A percentile compares a stretch with the other conserved stretches of the same genome.
These are phyloP conservation scores for Tanacetum coccineum DNA, from an alignment of 129 eudicot genomes.

Conservation along the genomic window DNA sequence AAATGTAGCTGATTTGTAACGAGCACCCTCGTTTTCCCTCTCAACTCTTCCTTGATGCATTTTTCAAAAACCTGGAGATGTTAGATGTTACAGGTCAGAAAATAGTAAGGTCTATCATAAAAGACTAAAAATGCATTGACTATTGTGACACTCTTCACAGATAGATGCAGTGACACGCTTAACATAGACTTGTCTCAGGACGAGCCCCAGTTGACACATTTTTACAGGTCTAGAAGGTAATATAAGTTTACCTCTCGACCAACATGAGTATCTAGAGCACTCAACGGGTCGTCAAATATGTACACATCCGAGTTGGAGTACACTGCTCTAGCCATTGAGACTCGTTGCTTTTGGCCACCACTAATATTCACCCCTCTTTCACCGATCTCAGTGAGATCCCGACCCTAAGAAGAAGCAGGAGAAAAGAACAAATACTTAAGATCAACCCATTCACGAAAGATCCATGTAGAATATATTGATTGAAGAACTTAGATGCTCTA, in stretches of 20 bases:
- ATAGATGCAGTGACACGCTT: background rate
- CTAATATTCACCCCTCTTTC: slow-evolving; percentile 99
- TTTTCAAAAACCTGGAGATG: slow-evolving; percentile 64
- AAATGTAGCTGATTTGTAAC: slow-evolving; percentile 97
- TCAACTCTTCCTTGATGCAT: slow-evolving; percentile 79
- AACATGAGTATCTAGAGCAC: slow-evolving; percentile 96
- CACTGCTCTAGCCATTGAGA: slow-evolving; percentile 98
- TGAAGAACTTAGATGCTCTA: slow-evolving; percentile 6
- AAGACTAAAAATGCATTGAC: background rate
- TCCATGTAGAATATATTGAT: background rate
- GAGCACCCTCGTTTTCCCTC: slow-evolving; percentile 85
- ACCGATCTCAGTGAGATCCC: slow-evolving; percentile 96
- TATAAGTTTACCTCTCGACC: slow-evolving; percentile 65
- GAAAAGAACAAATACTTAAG: slow-evolving; percentile 8
- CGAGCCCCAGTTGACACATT: too few species aligned
- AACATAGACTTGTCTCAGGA: background rate
- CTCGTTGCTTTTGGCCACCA: slow-evolving; percentile 98
- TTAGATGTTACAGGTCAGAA: background rate
- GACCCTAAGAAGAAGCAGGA: slow-evolving; percentile 49
- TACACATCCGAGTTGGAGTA: slow-evolving; percentile 88
- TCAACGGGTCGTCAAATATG: slow-evolving; percentile 93
- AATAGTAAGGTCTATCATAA: background rate
- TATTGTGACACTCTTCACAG: slow-evolving; percentile 13
- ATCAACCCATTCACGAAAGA: slow-evolving; percentile 10
- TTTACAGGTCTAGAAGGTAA: background rate